These are phyloP conservation scores for Coemansia umbellata DNA, from an alignment of 192 early-diverging fungal species.

Conservation along the genomic window DNA sequence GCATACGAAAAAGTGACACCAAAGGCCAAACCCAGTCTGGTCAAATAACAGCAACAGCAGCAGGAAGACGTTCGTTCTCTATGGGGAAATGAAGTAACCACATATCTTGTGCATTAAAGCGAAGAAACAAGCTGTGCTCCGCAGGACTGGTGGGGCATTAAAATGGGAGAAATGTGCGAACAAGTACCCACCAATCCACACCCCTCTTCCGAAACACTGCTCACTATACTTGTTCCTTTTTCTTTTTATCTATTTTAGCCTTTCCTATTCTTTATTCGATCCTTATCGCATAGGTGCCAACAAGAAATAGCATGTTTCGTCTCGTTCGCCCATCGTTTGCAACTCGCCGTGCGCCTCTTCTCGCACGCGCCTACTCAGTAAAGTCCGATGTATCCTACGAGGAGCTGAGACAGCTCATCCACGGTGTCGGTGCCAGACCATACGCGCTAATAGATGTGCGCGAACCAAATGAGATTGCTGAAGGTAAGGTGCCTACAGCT, in stretches of 20 bases:
- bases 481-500: slow-evolving; percentile 64
- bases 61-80: too few species aligned
- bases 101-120: too few species aligned
- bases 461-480: slow-evolving; percentile 57
- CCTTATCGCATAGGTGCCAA: background rate
- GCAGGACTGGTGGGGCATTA: too few species aligned
- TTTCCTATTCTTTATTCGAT: background rate
- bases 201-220: too few species aligned
- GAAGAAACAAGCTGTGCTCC: too few species aligned
- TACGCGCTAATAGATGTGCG: slow-evolving; percentile 67
- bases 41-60: too few species aligned
- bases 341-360: background rate
- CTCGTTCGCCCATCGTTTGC: background rate
- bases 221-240: background rate
- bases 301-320: background rate
- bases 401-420: slow-evolving; percentile 44
- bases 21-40: too few species aligned
- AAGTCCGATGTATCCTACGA: slow-evolving; percentile 45
- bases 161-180: too few species aligned
- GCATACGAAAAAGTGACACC: too few species aligned
- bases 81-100: too few species aligned
- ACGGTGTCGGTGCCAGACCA: slow-evolving; percentile 23
- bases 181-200: too few species aligned
- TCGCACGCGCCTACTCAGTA: slow-evolving; percentile 26
- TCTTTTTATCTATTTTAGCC: background rate